phyloP scores from a whole-genome alignment of 352 stramenopile genomes.

The Pythium periplocum region DNA sequence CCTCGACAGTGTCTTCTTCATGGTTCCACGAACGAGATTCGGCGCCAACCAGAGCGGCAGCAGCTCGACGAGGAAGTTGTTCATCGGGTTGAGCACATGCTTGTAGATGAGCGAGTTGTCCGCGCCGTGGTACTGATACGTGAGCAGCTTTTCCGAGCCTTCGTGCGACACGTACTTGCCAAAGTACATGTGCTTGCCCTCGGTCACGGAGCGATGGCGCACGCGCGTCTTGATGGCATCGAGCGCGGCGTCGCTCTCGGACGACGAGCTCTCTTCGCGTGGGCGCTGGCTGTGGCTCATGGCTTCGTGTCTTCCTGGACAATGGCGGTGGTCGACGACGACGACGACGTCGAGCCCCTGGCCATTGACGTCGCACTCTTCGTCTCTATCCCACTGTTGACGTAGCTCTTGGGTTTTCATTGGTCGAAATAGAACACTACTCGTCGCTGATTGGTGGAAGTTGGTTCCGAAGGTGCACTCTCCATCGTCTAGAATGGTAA shows the following conservation, averaged over 20 bases:
- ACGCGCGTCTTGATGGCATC: slow-evolving; percentile 51
- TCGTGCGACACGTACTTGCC: slow-evolving; percentile 85
- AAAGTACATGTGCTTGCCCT: slow-evolving; percentile 86
- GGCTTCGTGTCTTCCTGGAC: too few relatives aligned
- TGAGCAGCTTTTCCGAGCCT: slow-evolving; percentile 78
- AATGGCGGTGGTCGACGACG: too few relatives aligned
- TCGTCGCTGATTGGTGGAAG: too few relatives aligned
- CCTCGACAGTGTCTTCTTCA: too few relatives aligned
- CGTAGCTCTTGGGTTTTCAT: too few relatives aligned
- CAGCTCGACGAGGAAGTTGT: slow-evolving; percentile 72
- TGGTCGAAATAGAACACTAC: too few relatives aligned
- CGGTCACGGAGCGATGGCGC: slow-evolving; percentile 56
- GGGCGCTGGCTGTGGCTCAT: too few relatives aligned
- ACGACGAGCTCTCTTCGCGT: not conserved
- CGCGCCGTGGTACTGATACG: slow-evolving; percentile 81
- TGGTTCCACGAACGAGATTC: slow-evolving; percentile 43
- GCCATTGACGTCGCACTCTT: too few relatives aligned
- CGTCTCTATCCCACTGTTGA: too few relatives aligned
- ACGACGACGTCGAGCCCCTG: too few relatives aligned
- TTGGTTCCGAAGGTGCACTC: too few relatives aligned
- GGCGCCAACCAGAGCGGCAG: slow-evolving; percentile 77
- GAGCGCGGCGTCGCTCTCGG: slow-evolving; percentile 9
- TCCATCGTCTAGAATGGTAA: too few relatives aligned
- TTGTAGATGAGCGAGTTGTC: slow-evolving; percentile 88
- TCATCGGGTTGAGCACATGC: slow-evolving; percentile 83